phyloP scores from a whole-genome alignment of 306 rosid species.

The Echinosophora koreensis region DNA sequence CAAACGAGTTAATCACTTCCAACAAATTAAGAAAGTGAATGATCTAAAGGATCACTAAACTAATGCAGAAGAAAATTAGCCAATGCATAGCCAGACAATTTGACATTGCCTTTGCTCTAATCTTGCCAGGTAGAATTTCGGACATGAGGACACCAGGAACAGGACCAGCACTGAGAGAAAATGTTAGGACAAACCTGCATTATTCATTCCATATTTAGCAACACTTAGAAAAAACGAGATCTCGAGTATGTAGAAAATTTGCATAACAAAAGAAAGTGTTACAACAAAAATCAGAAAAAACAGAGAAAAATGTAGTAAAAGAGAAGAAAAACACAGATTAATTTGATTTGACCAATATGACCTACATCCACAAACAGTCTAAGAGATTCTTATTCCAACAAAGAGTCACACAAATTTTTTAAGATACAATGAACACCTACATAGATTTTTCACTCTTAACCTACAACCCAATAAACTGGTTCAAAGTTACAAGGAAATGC shows the following conservation, averaged over 20 bases:
- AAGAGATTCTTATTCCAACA: no score
- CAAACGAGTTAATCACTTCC: background rate
- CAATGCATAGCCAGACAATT: constrained; percentile 68
- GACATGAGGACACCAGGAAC: constrained; percentile 69
- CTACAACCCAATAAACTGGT: no score
- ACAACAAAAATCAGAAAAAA: no score
- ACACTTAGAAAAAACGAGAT: constrained; percentile 13
- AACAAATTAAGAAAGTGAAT: background rate
- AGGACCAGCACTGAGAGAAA: constrained; percentile 68
- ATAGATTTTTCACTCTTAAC: no score
- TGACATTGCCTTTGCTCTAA: constrained; percentile 68
- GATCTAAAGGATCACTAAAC: background rate
- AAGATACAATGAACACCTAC: no score
- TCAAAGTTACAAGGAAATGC: no score
- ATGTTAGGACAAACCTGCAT: constrained; percentile 63
- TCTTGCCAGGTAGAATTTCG: constrained; percentile 63
- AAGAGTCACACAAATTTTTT: no score
- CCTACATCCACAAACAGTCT: no score
- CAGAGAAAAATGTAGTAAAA: no score
- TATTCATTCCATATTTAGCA: constrained; percentile 20
- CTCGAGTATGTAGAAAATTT: constrained; percentile 1
- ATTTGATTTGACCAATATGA: no score
- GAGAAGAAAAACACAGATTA: no score
- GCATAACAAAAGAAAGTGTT: background rate
- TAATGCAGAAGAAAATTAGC: constrained; percentile 49